Evolutionary conservation across 495 filamentous ascomycete species (phyloP).

Genomic region (Aspergillus sclerotiicarbonarius): DNA sequence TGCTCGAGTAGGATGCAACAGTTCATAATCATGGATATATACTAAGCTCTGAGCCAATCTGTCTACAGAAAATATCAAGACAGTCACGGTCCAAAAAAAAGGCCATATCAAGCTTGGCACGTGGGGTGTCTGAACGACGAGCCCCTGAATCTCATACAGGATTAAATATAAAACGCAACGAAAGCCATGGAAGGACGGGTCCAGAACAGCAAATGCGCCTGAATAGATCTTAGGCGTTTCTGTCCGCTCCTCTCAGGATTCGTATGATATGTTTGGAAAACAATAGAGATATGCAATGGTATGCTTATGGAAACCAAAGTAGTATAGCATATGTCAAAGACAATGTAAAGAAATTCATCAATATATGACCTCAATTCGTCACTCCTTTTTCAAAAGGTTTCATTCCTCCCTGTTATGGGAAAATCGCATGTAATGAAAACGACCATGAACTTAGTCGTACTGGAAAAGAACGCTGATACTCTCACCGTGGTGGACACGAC

Average conservation of each 20-base stretch:
- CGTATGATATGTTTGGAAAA: not conserved
- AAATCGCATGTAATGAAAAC: slow-evolving; percentile 12
- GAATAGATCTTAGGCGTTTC: not conserved
- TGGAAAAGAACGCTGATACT: slow-evolving; percentile 97
- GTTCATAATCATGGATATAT: not conserved
- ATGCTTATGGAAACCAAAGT: slow-evolving; percentile 1
- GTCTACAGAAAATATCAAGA: not conserved
- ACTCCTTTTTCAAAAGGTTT: slow-evolving; percentile 14
- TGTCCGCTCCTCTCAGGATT: not conserved
- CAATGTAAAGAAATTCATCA: slow-evolving; percentile 16
- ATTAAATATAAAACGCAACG: not conserved
- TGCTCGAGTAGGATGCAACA: not conserved
- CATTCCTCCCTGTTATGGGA: slow-evolving; percentile 6
- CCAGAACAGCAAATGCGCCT: not conserved
- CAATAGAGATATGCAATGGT: not conserved
- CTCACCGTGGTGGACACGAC: slow-evolving; percentile 95
- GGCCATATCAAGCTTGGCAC: not conserved
- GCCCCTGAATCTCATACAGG: not conserved
- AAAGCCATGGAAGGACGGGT: not conserved
- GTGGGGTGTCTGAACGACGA: not conserved
- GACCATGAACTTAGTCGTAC: slow-evolving; percentile 56
- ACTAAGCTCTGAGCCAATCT: slow-evolving; percentile 1
- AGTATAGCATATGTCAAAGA: slow-evolving; percentile 14
- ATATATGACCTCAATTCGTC: slow-evolving; percentile 19
- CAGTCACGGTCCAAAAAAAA: not conserved